A percentile compares a stretch with the other conserved stretches of the same genome.
phyloP scores from a whole-genome alignment of 345 rosid species.

The Bruguiera sexangula region DNA sequence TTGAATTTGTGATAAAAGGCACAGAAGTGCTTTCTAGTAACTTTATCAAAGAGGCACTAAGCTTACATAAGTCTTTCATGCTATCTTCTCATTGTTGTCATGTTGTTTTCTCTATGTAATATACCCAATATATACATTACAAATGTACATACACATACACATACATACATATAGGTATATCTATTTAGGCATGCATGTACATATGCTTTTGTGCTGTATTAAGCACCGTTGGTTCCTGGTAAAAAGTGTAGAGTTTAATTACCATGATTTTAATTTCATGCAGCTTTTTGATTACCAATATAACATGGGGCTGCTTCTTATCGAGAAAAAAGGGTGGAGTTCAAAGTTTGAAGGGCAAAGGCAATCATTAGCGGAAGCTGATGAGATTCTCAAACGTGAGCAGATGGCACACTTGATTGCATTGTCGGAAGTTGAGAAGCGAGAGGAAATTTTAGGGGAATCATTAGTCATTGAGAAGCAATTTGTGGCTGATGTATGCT shows the following conservation, averaged over 20 bases:
- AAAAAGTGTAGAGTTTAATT: background rate
- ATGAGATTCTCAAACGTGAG: slow-evolving; percentile 75
- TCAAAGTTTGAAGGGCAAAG: slow-evolving; percentile 42
- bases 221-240: background rate
- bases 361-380: slow-evolving; percentile 54
- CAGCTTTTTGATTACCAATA: slow-evolving; percentile 86
- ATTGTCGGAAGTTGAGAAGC: slow-evolving; percentile 61
- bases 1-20: too few species aligned
- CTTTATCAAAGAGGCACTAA: too few species aligned
- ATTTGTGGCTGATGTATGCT: slow-evolving; percentile 59
- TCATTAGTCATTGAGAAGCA: slow-evolving; percentile 58
- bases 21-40: too few species aligned
- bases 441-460: slow-evolving; percentile 62
- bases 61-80: too few species aligned
- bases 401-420: slow-evolving; percentile 54
- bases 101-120: too few species aligned
- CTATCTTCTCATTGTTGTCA: too few species aligned
- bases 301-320: slow-evolving; percentile 82
- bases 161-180: too few species aligned
- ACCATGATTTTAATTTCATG: background rate
- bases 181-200: too few species aligned
- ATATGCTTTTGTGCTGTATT: too few species aligned
- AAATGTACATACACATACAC: too few species aligned
- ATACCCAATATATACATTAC: too few species aligned
- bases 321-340: slow-evolving; percentile 77